Conservation (phyloP, 805 yeast genomes). For the Starmerella khaoyaiensis region DNA sequence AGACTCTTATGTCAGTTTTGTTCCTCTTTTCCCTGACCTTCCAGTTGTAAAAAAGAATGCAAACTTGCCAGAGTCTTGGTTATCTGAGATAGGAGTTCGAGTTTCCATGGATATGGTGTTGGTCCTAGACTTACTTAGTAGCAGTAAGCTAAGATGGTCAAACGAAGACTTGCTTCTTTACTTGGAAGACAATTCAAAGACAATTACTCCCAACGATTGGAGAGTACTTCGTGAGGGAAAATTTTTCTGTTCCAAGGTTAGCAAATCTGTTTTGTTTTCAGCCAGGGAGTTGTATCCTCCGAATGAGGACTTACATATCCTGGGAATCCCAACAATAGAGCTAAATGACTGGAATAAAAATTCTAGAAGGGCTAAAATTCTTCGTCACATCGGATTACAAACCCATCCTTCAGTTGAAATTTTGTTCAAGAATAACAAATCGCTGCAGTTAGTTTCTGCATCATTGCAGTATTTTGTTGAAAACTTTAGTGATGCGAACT, state of each 20-base stretch:
- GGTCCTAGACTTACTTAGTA: slow-evolving; percentile 27
- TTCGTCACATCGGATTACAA: slow-evolving; percentile 26
- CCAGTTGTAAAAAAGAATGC: slow-evolving; percentile 25
- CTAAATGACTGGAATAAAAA: slow-evolving; percentile 24
- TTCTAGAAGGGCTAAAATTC: slow-evolving; percentile 24
- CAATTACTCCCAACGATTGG: slow-evolving; percentile 26
- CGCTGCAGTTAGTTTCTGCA: too few relatives aligned
- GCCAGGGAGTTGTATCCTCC: slow-evolving; percentile 26
- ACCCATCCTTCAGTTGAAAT: slow-evolving; percentile 21
- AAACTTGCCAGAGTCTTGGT: slow-evolving; percentile 19
- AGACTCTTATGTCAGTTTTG: slow-evolving; percentile 26
- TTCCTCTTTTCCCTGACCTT: slow-evolving; percentile 29
- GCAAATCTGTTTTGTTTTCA: background rate
- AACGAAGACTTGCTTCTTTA: slow-evolving; percentile 29
- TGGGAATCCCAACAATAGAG: slow-evolving; percentile 25
- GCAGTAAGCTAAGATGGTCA: slow-evolving; percentile 25
- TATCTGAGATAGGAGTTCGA: slow-evolving; percentile 27
- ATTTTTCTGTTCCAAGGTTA: slow-evolving; percentile 23
- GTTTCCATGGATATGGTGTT: slow-evolving; percentile 30
- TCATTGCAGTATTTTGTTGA: slow-evolving; percentile 25
- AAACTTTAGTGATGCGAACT: slow-evolving; percentile 21
- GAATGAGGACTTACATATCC: slow-evolving; percentile 16
- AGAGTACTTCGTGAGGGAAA: slow-evolving; percentile 22
- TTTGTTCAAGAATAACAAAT: slow-evolving; percentile 22
- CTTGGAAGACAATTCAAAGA: slow-evolving; percentile 22